phyloP scores from a whole-genome alignment of 2,329 filamentous ascomycete genomes.

The Purpureocillium takamizusanense region DNA sequence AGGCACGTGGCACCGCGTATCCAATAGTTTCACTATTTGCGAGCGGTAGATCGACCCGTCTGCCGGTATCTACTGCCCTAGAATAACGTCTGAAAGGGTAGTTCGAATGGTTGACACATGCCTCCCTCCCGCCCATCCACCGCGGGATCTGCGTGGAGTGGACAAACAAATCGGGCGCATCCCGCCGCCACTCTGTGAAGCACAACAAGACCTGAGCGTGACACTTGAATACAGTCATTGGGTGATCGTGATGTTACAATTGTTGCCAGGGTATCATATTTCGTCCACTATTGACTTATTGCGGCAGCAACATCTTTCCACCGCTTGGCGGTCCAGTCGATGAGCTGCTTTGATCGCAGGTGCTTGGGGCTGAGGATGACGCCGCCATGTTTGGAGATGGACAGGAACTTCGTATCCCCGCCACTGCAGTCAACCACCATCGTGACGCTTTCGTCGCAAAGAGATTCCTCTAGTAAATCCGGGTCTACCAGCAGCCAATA shows the following conservation, averaged over 20 bases:
- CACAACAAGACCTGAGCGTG: too few species aligned
- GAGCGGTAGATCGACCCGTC: slow-evolving; percentile 57
- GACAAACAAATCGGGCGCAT: too few species aligned
- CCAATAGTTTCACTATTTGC: slow-evolving; percentile 25
- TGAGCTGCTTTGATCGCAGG: slow-evolving; percentile 54
- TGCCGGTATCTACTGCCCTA: slow-evolving; percentile 84
- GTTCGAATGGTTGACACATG: slow-evolving; percentile 77
- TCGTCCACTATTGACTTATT: slow-evolving; percentile 18
- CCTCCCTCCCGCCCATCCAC: too few species aligned
- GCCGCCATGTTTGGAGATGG: slow-evolving; percentile 79
- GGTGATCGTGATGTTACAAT: not conserved
- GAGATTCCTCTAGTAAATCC: slow-evolving; percentile 78
- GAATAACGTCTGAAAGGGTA: slow-evolving; percentile 69
- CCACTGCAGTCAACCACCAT: slow-evolving; percentile 61
- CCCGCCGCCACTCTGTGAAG: too few species aligned
- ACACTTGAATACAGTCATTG: not conserved
- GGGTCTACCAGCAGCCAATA: slow-evolving; percentile 81
- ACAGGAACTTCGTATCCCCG: slow-evolving; percentile 50
- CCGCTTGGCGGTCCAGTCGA: slow-evolving; percentile 22
- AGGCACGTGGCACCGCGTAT: slow-evolving; percentile 44
- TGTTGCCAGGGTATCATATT: slow-evolving; percentile 16
- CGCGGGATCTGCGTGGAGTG: too few species aligned
- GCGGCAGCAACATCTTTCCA: slow-evolving; percentile 26
- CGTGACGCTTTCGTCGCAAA: slow-evolving; percentile 77
- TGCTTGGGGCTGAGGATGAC: slow-evolving; percentile 55